Evolutionary conservation across 2,329 filamentous ascomycete genomes (phyloP).

Genomic region (Hypoxylon sp.): DNA sequence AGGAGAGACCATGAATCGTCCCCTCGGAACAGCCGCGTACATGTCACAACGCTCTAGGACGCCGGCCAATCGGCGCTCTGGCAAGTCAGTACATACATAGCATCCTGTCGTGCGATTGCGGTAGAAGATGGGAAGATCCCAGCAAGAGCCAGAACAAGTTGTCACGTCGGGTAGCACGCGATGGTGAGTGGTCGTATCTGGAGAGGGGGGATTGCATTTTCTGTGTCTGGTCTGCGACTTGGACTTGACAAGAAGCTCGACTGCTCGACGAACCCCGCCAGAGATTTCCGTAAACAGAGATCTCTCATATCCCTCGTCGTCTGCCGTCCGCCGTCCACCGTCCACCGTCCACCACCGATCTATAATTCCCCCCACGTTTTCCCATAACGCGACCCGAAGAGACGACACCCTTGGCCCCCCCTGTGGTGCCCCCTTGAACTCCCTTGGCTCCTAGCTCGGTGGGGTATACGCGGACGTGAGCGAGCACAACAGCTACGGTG

Average conservation of each 20-base stretch:
- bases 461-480: constrained; percentile 9
- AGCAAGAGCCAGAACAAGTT: constrained; percentile 12
- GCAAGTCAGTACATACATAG: constrained; percentile 21
- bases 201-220: constrained; percentile 35
- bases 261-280: constrained; percentile 44
- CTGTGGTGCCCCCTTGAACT: too few relatives aligned
- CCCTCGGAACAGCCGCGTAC: not conserved
- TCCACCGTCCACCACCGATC: constrained; percentile 45
- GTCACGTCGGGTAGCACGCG: constrained; percentile 31
- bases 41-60: constrained; percentile 13
- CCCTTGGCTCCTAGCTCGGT: constrained; percentile 23
- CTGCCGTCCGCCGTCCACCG: constrained; percentile 12
- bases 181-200: constrained; percentile 33
- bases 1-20: constrained; percentile 20
- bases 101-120: not conserved
- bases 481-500: constrained; percentile 16
- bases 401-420: too few relatives aligned
- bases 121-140: constrained; percentile 7
- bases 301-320: not conserved
- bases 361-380: constrained; percentile 52
- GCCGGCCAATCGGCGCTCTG: constrained; percentile 9
- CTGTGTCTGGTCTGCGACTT: constrained; percentile 29
- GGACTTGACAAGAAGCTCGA: constrained; percentile 27
- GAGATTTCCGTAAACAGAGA: constrained; percentile 25
- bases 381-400: constrained; percentile 42